Percentiles rank a stretch among this genome's conserved stretches.
These are phyloP conservation scores for Psilocybe cyanescens DNA, from an alignment of 768 basidiomycete genomes.

Conservation along the genomic window DNA sequence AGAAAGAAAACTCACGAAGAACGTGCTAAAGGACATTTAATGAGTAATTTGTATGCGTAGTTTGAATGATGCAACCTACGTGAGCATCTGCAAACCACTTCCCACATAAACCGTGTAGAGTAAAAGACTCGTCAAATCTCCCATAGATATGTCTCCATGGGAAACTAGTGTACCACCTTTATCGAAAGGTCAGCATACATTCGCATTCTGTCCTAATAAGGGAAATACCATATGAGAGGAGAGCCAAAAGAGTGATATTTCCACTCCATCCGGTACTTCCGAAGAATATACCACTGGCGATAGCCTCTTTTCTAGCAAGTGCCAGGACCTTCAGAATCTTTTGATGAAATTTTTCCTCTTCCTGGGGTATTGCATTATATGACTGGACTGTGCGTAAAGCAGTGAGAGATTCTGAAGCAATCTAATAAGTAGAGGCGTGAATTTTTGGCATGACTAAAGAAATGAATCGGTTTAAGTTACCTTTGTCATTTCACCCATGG, in stretches of 20 bases:
- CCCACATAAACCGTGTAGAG: conserved; percentile 93
- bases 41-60: conserved; percentile 7
- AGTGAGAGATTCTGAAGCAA: conserved; percentile 89
- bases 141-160: conserved; percentile 85
- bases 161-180: conserved; percentile 91
- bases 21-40: conserved; percentile 38
- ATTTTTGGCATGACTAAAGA: neutral
- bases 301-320: conserved; percentile 84
- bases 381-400: conserved; percentile 90
- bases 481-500: conserved; percentile 94
- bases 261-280: conserved; percentile 93
- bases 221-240: conserved; percentile 83
- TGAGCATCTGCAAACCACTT: conserved; percentile 77
- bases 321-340: conserved; percentile 66
- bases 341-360: conserved; percentile 76
- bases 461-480: conserved; percentile 37
- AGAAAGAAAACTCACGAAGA: conserved; percentile 43
- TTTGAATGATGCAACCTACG: conserved; percentile 45
- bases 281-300: conserved; percentile 92
- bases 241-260: conserved; percentile 85
- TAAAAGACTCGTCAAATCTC: conserved; percentile 86
- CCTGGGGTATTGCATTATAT: conserved; percentile 82
- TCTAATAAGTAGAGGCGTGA: conserved; percentile 29
- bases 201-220: neutral
- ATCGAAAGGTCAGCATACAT: conserved; percentile 1